Conservation (phyloP, 2,329 filamentous ascomycete genomes). For the Lojkania enalia region DNA sequence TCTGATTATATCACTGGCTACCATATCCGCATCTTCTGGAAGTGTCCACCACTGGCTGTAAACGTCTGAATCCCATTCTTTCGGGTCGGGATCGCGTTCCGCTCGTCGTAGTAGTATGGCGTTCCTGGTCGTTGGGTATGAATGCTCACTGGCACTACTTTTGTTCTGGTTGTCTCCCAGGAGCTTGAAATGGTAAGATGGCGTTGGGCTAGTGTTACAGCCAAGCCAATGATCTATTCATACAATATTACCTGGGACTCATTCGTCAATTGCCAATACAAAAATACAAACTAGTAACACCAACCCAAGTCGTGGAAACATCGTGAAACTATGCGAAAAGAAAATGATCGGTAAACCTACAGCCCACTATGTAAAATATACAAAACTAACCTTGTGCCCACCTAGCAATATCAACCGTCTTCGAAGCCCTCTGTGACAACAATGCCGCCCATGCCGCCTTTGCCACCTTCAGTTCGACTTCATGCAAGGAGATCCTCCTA, state of each 20-base stretch:
- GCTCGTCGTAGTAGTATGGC: not conserved
- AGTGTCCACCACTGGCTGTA: not conserved
- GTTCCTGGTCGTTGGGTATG: not conserved
- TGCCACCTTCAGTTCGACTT: not conserved
- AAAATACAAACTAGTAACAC: not conserved
- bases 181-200: not conserved
- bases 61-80: not conserved
- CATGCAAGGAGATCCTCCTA: not conserved
- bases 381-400: not conserved
- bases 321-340: not conserved
- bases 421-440: not conserved
- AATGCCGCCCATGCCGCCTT: not conserved
- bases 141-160: not conserved
- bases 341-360: not conserved
- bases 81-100: not conserved
- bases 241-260: not conserved
- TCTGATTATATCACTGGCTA: not conserved
- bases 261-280: not conserved
- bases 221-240: not conserved
- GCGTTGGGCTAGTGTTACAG: not conserved
- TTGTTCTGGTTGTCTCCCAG: not conserved
- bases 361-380: not conserved
- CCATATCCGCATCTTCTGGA: not conserved
- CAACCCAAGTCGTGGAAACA: not conserved
- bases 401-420: not conserved